Base-by-base conservation (phyloP, 495 filamentous ascomycete species). In the Tricharina praecox region DNA sequence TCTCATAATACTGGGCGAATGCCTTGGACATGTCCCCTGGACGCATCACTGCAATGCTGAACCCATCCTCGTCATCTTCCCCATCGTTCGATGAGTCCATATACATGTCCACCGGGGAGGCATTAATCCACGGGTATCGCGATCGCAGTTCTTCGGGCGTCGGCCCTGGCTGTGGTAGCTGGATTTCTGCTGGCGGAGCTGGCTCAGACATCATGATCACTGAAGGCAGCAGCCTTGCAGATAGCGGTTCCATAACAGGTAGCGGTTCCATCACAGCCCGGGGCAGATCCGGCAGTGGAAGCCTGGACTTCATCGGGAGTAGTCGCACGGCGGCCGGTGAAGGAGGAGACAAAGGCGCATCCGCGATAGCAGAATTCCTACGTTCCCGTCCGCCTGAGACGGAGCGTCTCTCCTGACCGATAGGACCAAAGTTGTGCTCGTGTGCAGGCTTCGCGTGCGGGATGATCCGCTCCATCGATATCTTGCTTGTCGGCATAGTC, bases 351-450 rank as follows among this genome's bases (percentile, higher is more conserved):
- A 32, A 32, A 32, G 28, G 28, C 5, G 5, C 28, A 32, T 32
- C 28, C 7, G 28, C 28, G 13, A 13, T 32, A 32, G 28, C 28
- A 32, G 28, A 13, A 32, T 15, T 18, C 8, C 34, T 18, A 18
- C 4, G 16, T 18, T 43, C 40, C 13, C 40, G 40, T 13, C 20
- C 18, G 23, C 21, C 13, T n/a, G 40, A 43, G 18, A 25, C 9
- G 2, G 40, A 24, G 3, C 40, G 40, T 26, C 40, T 24, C 40
- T 43, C 40, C 13, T 43, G 24, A 26, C 40, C 40, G 13, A 43
- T 43, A 1, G 40, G 19, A 9, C 40, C 40, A 20, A 16, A 43
- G 40, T 13, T 43, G 19, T 24, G 11, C 8, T 40, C 37, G 20
- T 20, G 37, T 40, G 2, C 2, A 2, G 37, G 10, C 16, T 20